Base-by-base conservation (phyloP, 768 basidiomycete genomes). In the Tylopilus sp. region DNA sequence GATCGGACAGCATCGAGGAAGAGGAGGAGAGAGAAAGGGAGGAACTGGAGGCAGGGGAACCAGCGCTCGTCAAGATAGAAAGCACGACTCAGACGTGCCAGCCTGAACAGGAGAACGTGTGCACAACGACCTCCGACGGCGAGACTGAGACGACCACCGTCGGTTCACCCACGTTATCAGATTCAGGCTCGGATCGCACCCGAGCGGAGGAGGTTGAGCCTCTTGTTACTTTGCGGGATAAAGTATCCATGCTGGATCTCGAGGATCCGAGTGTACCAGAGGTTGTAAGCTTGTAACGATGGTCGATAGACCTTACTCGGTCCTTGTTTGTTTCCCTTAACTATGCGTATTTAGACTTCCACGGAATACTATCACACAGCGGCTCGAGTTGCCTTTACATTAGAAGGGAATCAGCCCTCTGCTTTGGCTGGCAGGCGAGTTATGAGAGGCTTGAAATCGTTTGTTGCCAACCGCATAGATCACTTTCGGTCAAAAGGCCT, bases 1-100 rank as follows among this genome's bases (percentile, higher is more conserved):
- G 66, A n/a, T 68, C 70, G 13, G 68, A 70, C 45, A 71, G 68
- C 48, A 68, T 68, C 17, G 66, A 61, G 44, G 68, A 70, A 50
- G 66, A 66, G 28, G 54, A 71, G 19, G 63, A 70, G n/a, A 36
- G 67, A 59, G 22, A 66, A 64, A n/a, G 52, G 1, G 52, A 56
- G 46, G 58, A 50, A 30, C 50, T 45, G 19, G 59, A 57, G 28
- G 24, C 48, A 45, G 43, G 46, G 6, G 17, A 30, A 24, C 45
- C 33, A 17, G 33, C 10, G 16, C 30, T 48, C 28, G 25, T 57
- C 47, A 34, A 29, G 37, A 38, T 45, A 2, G 45, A 60, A 16
- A 50, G 24, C 19, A 22, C 12, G 29, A n/a, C n/a, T n/a, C n/a
- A n/a, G n/a, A 48, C 41, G 1, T 46, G 52, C 41, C 48, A 44